Evolutionary conservation across 768 basidiomycete genomes (phyloP), one percentile per base, ranked within the genome.

Genomic region (Phaffia tasmanica): DNA sequence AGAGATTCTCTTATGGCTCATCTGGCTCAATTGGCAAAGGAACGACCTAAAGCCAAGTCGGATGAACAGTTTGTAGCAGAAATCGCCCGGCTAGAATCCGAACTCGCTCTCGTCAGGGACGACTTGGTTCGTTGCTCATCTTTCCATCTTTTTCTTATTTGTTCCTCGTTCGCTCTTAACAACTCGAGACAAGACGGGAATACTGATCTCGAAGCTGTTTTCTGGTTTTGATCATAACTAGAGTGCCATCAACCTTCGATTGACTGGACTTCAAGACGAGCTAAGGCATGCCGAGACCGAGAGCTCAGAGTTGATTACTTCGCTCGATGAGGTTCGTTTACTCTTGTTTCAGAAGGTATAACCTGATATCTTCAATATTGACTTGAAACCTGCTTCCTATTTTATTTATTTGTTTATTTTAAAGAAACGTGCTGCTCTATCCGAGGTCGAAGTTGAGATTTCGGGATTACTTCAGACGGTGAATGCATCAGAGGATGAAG

Each of bases 231-330:
- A 18, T 19, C 21, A 25, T 15, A 23, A 57, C 0, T 71, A 93
- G 91, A 83, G 81, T 67, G 88, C 87, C 4, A 85, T 84, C 73
- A 87, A 84, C 70, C 79, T 84, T 11, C 84, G 87, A 2, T 79
- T 92, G 27, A 84, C 80, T 6, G 91, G 91, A 32, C 79, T 90
- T 67, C 85, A 85, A 71, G 85, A 87, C 69, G 92, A 98, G 73
- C 78, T 92, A 30, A 89, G 88, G 75, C 85, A 91, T 70, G 78
- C 88, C 60, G 83, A 87, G 47, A 81, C 82, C 70, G 85, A 88
- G 70, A 77, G 87, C 5, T 86, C 83, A 73, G 54, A 30, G n/a
- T 63, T 57, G 42, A 57, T 57, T 3, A 23, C 62, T 19, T 54
- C 23, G 19, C 62, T 69, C 16, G 29, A 48, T 14, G 49, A 67